Evolutionary conservation across 2,329 filamentous ascomycete species (phyloP), one percentile per base, ranked within the genome.

Genomic region (Ambrosiella cleistominuta): DNA sequence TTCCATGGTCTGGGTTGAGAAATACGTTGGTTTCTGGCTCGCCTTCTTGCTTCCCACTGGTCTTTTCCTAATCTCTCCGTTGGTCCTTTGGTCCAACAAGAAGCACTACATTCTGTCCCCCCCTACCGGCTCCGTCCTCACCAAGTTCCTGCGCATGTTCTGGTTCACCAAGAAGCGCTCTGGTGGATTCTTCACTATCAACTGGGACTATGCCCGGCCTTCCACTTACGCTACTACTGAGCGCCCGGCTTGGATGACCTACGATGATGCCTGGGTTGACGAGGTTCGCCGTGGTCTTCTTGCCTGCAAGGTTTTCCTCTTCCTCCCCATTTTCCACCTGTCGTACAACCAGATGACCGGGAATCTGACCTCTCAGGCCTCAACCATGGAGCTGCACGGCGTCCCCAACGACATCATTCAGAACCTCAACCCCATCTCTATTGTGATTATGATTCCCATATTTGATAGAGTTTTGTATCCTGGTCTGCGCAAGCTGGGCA

Each of bases 251-350:
- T 90, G 85, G 85, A 89, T 90, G 83, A 85, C 82, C 0, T 89
- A 88, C 64, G 86, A 91, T 62, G 87, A 91, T 63, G 79, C 80
- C 56, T 91, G 86, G 85, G 86, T 91, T 39, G 85, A 88, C 66
- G 84, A 90, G 66, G 81, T 89, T 54, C 75, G 75, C 56, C 82
- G 85, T 69, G 85, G 84, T 61, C 72, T 86, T 59, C 74, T 77
- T 64, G 83, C 83, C 59, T 86, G 83, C 72, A 75, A 78, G 62
- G 84, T 88, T 39, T 90, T 86, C 69, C 69, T 81, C 62, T 88
- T 83, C 73, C 60, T 82, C 59, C 83, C 84, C 45, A 75, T 82
- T 62, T 81, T 78, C 70, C 80, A 77, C 72, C 70, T 77, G 58
- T 72, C 74, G 36, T 80, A 80, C 68, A 78, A 77, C 69, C 77